Conservation (phyloP, 1,284 basidiomycete genomes). For the Rhizoctonia solani region DNA sequence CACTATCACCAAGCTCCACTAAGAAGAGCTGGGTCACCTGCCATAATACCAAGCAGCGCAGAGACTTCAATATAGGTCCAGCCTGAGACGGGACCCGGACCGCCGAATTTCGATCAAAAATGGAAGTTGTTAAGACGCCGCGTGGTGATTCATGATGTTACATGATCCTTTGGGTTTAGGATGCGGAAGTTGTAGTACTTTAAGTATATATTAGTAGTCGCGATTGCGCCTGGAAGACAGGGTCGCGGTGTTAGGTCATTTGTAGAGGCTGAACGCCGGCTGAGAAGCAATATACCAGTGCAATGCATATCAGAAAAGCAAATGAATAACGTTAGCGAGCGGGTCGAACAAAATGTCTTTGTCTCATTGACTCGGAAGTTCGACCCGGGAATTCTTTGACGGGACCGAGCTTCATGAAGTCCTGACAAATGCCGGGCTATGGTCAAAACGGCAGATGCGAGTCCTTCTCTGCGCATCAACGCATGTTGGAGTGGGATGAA, state of each 20-base stretch:
- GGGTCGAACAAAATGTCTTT: not conserved
- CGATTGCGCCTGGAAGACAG: conserved; percentile 16
- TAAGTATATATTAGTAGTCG: not conserved
- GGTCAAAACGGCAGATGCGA: no score
- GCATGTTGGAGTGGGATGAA: no score
- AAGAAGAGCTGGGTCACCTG: conserved; percentile 4
- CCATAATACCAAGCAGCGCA: not conserved
- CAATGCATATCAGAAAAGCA: no score
- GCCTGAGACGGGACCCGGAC: not conserved
- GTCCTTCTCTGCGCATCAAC: no score
- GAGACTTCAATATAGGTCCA: no score
- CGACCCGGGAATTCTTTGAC: no score
- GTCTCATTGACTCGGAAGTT: no score
- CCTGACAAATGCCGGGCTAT: no score
- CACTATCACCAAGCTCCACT: not conserved
- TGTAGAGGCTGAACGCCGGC: not conserved
- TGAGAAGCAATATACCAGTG: not conserved
- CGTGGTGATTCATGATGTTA: not conserved
- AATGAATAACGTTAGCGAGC: no score
- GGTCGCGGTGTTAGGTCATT: not conserved
- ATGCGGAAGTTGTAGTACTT: conserved; percentile 1
- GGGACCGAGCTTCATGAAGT: no score
- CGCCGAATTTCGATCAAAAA: conserved; percentile 15
- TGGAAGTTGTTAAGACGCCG: conserved; percentile 23
- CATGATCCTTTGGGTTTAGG: conserved; percentile 8